A percentile compares a stretch with the other conserved stretches of the same genome.
phyloP scores from a whole-genome alignment of 2,329 filamentous ascomycete species.

The Clonostachys rhizophaga region DNA sequence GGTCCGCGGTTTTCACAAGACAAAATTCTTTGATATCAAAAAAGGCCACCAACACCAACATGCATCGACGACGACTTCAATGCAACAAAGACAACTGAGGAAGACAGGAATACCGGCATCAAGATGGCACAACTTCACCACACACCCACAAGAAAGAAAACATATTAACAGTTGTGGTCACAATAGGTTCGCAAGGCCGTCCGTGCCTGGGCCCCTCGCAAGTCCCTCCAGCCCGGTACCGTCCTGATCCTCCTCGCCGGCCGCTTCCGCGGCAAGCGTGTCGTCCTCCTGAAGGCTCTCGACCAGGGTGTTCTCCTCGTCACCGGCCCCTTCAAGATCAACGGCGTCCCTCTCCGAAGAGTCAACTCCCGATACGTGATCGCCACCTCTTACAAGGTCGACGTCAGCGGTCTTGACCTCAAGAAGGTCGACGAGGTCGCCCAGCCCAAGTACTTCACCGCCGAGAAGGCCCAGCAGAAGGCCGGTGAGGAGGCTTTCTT shows the following conservation, averaged over 20 bases:
- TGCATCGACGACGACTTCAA: too few species aligned
- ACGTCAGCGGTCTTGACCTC: slow-evolving; percentile 79
- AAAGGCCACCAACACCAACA: too few species aligned
- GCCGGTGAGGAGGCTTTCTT: slow-evolving; percentile 98
- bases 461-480: slow-evolving; percentile 94
- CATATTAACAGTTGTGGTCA: slow-evolving; percentile 19
- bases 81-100: too few species aligned
- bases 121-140: too few species aligned
- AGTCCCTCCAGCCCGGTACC: slow-evolving; percentile 88
- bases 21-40: too few species aligned
- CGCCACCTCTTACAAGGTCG: slow-evolving; percentile 81
- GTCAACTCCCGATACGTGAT: slow-evolving; percentile 94
- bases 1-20: too few species aligned
- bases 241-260: slow-evolving; percentile 98
- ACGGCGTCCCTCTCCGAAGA: slow-evolving; percentile 94
- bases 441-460: slow-evolving; percentile 87
- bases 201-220: slow-evolving; percentile 81
- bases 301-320: slow-evolving; percentile 97
- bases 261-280: slow-evolving; percentile 99
- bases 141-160: neutral
- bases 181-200: slow-evolving; percentile 88
- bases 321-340: slow-evolving; percentile 99
- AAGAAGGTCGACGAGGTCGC: slow-evolving; percentile 82
- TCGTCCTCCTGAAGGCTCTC: slow-evolving; percentile 97
- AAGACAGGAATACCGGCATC: too few species aligned